Percentiles rank a stretch among this genome's conserved stretches.
Conservation (phyloP, 352 stramenopile species). For the Phytophthora litchii region DNA sequence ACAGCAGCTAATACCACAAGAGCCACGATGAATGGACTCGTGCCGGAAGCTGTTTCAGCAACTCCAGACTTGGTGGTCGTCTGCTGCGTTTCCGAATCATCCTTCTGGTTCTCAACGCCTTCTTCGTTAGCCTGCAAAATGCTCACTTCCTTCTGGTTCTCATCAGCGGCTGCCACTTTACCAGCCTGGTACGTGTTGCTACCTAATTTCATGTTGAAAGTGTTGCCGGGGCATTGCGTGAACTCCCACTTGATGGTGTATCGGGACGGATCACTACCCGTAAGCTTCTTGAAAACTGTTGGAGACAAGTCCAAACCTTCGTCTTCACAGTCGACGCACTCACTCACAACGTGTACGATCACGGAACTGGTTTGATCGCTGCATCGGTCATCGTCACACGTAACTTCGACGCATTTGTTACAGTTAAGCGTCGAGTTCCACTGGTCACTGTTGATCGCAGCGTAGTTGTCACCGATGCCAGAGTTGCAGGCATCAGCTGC, state of each 20-base stretch:
- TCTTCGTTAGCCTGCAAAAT: slow-evolving; percentile 39
- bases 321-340: slow-evolving; percentile 60
- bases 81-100: slow-evolving; percentile 19
- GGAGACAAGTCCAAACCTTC: slow-evolving; percentile 56
- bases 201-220: slow-evolving; percentile 14
- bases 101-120: slow-evolving; percentile 29
- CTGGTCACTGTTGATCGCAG: slow-evolving; percentile 57
- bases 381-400: slow-evolving; percentile 53
- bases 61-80: slow-evolving; percentile 20
- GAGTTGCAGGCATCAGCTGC: slow-evolving; percentile 50
- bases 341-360: slow-evolving; percentile 55
- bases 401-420: slow-evolving; percentile 58
- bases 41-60: background rate
- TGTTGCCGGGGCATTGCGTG: slow-evolving; percentile 40
- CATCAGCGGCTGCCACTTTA: slow-evolving; percentile 15
- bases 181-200: slow-evolving; percentile 31
- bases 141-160: slow-evolving; percentile 22
- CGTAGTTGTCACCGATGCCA: slow-evolving; percentile 49
- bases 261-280: slow-evolving; percentile 29
- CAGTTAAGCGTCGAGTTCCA: slow-evolving; percentile 59
- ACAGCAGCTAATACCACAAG: slow-evolving; percentile 25
- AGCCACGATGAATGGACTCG: slow-evolving; percentile 30
- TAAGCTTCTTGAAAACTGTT: slow-evolving; percentile 45
- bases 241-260: slow-evolving; percentile 52
- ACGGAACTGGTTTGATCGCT: slow-evolving; percentile 38